phyloP scores from a whole-genome alignment of 2,329 filamentous ascomycete genomes.

The Aspergillus piperis region DNA sequence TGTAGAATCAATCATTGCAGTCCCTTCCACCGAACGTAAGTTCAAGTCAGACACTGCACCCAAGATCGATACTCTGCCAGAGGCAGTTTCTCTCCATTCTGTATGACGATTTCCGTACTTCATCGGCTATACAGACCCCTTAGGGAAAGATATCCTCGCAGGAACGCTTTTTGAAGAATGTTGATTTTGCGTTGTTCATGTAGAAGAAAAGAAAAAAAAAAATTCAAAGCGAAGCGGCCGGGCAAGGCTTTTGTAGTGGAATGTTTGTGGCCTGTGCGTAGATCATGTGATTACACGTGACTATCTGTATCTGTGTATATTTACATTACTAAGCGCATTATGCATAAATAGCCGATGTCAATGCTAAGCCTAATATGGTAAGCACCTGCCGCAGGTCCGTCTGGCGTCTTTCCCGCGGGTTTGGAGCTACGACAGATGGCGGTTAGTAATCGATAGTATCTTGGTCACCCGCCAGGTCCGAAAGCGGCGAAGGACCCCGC shows the following conservation, averaged over 20 bases:
- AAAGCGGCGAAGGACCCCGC: slow-evolving; percentile 20
- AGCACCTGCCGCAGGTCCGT: background rate
- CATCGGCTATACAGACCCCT: slow-evolving; percentile 44
- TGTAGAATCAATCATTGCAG: slow-evolving; percentile 63
- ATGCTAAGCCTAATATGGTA: background rate
- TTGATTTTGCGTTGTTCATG: slow-evolving; percentile 60
- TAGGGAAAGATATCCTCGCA: slow-evolving; percentile 49
- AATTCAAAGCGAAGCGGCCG: slow-evolving; percentile 19
- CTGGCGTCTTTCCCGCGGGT: background rate
- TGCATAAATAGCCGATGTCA: background rate
- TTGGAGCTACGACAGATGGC: background rate
- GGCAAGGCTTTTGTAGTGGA: slow-evolving; percentile 4
- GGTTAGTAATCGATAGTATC: slow-evolving; percentile 8
- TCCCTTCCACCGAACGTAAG: slow-evolving; percentile 50
- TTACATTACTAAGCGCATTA: background rate
- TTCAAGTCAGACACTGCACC: slow-evolving; percentile 57
- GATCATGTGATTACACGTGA: slow-evolving; percentile 21
- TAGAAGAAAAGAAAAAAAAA: slow-evolving; percentile 39
- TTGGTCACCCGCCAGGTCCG: slow-evolving; percentile 14
- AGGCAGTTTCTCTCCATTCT: slow-evolving; percentile 55
- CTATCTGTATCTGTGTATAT: background rate
- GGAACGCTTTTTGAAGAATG: slow-evolving; percentile 62
- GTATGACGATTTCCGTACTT: slow-evolving; percentile 60
- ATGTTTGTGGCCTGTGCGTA: slow-evolving; percentile 17
- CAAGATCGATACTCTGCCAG: slow-evolving; percentile 54